A percentile compares a stretch with the other conserved stretches of the same genome.
Conservation (phyloP, 208 protist species). For the Trypanosoma brucei region DNA sequence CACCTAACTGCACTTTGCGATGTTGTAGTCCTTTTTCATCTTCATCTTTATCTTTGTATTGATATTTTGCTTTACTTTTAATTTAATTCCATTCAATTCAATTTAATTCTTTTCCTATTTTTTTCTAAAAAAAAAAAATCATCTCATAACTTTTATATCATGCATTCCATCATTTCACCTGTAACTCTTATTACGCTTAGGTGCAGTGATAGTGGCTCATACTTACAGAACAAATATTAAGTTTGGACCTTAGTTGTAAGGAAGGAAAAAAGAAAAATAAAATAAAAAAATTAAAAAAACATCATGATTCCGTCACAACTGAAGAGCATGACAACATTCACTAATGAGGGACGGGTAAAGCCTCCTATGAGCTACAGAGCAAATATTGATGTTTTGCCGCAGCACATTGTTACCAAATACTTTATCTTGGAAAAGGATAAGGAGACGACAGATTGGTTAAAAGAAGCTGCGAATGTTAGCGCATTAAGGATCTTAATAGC, state of each 20-base stretch:
- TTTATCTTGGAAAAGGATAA: slow-evolving; percentile 37
- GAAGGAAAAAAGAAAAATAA: not conserved
- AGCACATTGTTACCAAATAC: slow-evolving; percentile 32
- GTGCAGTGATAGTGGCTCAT: not conserved
- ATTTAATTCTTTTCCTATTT: no score
- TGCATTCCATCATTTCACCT: no score
- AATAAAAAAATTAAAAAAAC: not conserved
- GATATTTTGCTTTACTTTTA: no score
- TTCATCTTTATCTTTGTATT: no score
- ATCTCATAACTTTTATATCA: no score
- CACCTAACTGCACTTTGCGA: no score
- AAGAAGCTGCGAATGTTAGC: slow-evolving; percentile 28
- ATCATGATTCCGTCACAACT: not conserved
- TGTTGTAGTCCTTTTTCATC: no score
- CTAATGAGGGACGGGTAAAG: slow-evolving; percentile 29
- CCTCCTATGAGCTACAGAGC: slow-evolving; percentile 47
- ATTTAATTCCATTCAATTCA: no score
- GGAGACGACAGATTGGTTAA: slow-evolving; percentile 54
- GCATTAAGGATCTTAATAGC: slow-evolving; percentile 35
- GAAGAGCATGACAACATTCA: slow-evolving; percentile 31
- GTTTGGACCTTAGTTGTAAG: not conserved
- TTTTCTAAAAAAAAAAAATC: no score
- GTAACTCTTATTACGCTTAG: no score
- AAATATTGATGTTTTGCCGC: slow-evolving; percentile 30
- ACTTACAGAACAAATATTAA: not conserved